Evolutionary conservation across 78 protist genomes (phyloP).

Genomic region (Pigoraptor vietnamica): DNA sequence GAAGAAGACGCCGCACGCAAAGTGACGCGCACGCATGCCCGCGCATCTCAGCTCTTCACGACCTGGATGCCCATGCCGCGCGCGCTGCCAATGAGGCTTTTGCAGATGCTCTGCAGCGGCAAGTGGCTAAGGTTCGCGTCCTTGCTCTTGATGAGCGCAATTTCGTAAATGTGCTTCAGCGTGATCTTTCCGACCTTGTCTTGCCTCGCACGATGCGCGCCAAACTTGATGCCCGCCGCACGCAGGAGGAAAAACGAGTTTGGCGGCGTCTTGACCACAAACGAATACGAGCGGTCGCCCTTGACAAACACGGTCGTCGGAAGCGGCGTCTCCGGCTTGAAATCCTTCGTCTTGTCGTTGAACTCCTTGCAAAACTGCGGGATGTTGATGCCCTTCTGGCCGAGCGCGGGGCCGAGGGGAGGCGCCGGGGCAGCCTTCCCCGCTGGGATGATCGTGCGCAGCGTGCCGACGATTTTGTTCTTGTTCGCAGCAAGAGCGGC

Average conservation of each 20-base stretch:
- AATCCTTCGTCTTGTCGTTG: constrained; percentile 32
- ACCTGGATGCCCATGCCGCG: background rate
- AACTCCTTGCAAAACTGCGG: constrained; percentile 53
- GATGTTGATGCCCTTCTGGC: constrained; percentile 40
- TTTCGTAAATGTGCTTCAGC: constrained; percentile 42
- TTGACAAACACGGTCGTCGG: background rate
- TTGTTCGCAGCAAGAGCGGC: background rate
- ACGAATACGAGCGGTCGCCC: constrained; percentile 24
- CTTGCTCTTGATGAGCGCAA: constrained; percentile 26
- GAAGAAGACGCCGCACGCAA: too few relatives aligned
- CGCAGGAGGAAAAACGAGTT: constrained; percentile 7
- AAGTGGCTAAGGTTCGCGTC: background rate
- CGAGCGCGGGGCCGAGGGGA: constrained; percentile 65
- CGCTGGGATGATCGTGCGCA: constrained; percentile 12
- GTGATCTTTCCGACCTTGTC: constrained; percentile 12
- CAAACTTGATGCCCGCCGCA: constrained; percentile 29
- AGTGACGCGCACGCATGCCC: background rate
- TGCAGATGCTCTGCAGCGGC: constrained; percentile 1
- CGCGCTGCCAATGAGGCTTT: background rate
- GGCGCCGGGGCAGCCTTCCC: constrained; percentile 59
- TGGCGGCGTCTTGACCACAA: constrained; percentile 33
- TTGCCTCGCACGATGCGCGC: constrained; percentile 3
- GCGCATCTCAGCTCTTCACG: background rate
- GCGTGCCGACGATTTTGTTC: background rate
- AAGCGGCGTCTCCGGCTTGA: background rate